These are phyloP conservation scores for Ceratocystis diversiconidia DNA, from an alignment of 2,329 filamentous ascomycete species.

Conservation along the genomic window DNA sequence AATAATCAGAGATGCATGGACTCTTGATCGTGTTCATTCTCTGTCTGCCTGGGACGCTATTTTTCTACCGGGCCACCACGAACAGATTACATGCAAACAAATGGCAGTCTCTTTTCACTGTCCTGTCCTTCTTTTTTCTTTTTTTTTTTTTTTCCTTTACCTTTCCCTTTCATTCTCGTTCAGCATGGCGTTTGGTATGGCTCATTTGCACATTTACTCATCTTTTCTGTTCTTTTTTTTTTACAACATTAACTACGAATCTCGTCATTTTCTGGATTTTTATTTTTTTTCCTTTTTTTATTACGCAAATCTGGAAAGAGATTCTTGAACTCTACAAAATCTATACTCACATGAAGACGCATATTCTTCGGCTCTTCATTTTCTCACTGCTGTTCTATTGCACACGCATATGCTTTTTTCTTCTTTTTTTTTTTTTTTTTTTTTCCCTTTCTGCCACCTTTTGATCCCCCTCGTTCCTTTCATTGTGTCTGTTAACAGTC, in stretches of 20 bases:
- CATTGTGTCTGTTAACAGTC: not conserved
- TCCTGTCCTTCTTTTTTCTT: not conserved
- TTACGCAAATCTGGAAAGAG: not conserved
- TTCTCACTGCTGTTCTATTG: slow-evolving; percentile 3
- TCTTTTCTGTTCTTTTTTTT: slow-evolving; percentile 16
- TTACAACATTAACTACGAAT: not conserved
- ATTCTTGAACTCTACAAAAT: slow-evolving; percentile 6
- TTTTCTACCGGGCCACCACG: not conserved
- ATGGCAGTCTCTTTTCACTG: not conserved
- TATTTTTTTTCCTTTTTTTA: slow-evolving; percentile 4
- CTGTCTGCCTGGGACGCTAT: not conserved
- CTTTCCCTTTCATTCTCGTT: slow-evolving; percentile 10
- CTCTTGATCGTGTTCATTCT: not conserved
- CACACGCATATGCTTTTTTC: slow-evolving; percentile 3
- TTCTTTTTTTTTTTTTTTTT: not conserved
- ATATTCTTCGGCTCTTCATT: slow-evolving; percentile 6
- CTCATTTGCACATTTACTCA: slow-evolving; percentile 9
- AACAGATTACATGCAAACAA: not conserved
- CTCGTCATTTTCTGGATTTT: not conserved
- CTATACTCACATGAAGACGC: not conserved
- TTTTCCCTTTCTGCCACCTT: not conserved
- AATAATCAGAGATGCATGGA: not conserved
- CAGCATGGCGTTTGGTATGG: slow-evolving; percentile 16
- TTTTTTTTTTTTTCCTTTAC: not conserved
- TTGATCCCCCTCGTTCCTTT: not conserved